Evolutionary conservation across 2,329 filamentous ascomycete genomes (phyloP).

Genomic region (Microsporum ferrugineum): DNA sequence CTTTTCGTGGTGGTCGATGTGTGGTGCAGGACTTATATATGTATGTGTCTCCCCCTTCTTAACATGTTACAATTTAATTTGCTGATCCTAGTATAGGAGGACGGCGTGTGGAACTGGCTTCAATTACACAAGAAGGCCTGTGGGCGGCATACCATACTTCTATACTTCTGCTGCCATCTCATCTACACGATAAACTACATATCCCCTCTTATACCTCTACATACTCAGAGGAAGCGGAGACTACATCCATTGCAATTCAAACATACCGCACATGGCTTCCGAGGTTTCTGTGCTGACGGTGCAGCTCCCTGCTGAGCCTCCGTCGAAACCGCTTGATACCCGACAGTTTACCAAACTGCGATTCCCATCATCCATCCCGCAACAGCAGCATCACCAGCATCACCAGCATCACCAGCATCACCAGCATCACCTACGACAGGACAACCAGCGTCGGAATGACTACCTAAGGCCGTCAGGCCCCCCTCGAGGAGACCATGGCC

Average conservation of each 20-base stretch:
- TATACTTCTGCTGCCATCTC: neutral
- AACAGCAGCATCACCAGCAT: neutral
- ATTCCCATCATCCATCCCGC: neutral
- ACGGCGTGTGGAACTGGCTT: neutral
- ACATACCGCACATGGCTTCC: neutral
- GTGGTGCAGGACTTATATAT: neutral
- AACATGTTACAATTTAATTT: neutral
- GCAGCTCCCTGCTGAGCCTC: neutral
- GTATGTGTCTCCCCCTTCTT: neutral
- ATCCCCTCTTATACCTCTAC: neutral
- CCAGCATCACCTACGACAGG: neutral
- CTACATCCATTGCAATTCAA: neutral
- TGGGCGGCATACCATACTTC: neutral
- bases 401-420: neutral
- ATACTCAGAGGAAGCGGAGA: neutral
- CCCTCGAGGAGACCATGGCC: neutral
- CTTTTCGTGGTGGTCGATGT: neutral
- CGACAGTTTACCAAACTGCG: constrained; percentile 1
- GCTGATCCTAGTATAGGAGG: neutral
- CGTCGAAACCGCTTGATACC: neutral
- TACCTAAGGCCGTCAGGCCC: neutral
- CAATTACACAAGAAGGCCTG: neutral
- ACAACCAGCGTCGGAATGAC: neutral
- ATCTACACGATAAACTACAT: neutral
- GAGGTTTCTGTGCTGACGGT: constrained; percentile 2